Evolutionary conservation across 176 grass and related monocot species (phyloP).

Genomic region (Panicum miliaceum): DNA sequence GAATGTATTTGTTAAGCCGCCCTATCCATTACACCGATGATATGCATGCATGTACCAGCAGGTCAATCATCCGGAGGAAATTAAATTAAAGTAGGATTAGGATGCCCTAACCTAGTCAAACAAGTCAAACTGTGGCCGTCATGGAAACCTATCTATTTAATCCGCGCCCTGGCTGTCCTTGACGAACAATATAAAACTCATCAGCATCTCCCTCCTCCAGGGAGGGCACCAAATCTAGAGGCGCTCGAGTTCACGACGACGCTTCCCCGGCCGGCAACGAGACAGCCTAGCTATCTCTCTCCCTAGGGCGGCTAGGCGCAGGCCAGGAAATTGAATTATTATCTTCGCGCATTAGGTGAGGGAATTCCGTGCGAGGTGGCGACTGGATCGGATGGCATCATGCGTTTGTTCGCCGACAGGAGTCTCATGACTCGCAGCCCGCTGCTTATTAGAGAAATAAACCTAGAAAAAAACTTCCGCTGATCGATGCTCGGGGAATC

Average conservation of each 20-base stretch:
- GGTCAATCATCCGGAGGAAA: conserved; percentile 17
- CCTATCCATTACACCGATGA: conserved; percentile 8
- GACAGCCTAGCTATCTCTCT: conserved; percentile 9
- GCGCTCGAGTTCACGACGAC: neutral
- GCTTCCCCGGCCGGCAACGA: conserved; percentile 5
- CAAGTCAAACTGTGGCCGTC: conserved; percentile 59
- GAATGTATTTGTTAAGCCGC: conserved; percentile 30
- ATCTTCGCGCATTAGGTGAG: conserved; percentile 52
- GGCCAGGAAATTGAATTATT: neutral
- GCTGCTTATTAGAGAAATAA: neutral
- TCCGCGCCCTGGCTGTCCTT: conserved; percentile 31
- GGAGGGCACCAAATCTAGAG: conserved; percentile 42
- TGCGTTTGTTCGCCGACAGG: conserved; percentile 58
- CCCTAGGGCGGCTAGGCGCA: conserved; percentile 33
- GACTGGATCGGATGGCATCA: conserved; percentile 39
- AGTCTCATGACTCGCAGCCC: conserved; percentile 45
- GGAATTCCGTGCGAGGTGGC: conserved; percentile 57
- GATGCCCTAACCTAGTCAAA: conserved; percentile 51
- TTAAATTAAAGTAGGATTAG: conserved; percentile 7
- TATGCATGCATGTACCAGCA: neutral
- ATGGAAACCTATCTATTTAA: conserved; percentile 48
- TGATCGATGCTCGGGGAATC: conserved; percentile 1
- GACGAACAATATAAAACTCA: conserved; percentile 40
- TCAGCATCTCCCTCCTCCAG: conserved; percentile 22
- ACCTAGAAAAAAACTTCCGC: conserved; percentile 46